phyloP scores from a whole-genome alignment of 2,329 filamentous ascomycete genomes.

The Nothophaeocryptopus gaeumannii region DNA sequence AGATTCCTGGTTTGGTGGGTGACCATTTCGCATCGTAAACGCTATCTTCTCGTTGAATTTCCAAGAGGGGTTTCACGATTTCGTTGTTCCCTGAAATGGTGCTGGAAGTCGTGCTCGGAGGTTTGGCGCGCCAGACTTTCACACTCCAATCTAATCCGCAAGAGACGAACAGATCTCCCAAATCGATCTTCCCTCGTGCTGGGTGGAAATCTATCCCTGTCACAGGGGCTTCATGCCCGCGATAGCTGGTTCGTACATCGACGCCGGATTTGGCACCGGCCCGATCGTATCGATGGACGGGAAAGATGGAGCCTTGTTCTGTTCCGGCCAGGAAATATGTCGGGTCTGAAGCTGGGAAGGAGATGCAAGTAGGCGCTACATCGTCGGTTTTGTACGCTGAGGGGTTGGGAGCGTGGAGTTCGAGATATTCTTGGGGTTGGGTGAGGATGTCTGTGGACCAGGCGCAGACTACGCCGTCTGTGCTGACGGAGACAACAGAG shows the following conservation, averaged over 20 bases:
- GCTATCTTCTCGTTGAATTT: slow-evolving; percentile 90
- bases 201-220: slow-evolving; percentile 97
- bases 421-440: slow-evolving; percentile 90
- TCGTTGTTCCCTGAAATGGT: slow-evolving; percentile 44
- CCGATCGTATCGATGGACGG: slow-evolving; percentile 94
- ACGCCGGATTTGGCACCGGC: slow-evolving; percentile 96
- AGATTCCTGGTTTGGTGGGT: slow-evolving; percentile 88
- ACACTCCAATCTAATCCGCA: slow-evolving; percentile 95
- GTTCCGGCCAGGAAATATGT: slow-evolving; percentile 97
- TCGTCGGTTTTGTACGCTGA: slow-evolving; percentile 78
- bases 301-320: slow-evolving; percentile 94
- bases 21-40: slow-evolving; percentile 97
- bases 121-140: slow-evolving; percentile 91
- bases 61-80: slow-evolving; percentile 63
- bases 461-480: slow-evolving; percentile 91
- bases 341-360: slow-evolving; percentile 90
- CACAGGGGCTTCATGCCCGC: slow-evolving; percentile 86
- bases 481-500: slow-evolving; percentile 96
- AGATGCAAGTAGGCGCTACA: slow-evolving; percentile 88
- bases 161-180: slow-evolving; percentile 90
- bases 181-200: slow-evolving; percentile 83
- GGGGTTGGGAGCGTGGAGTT: slow-evolving; percentile 75
- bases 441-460: slow-evolving; percentile 99
- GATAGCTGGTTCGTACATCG: slow-evolving; percentile 82
- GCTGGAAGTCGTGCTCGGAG: slow-evolving; percentile 66